These are phyloP conservation scores for Arbutus unedo DNA, from an alignment of 148 eudicot genomes.

Conservation along the genomic window DNA sequence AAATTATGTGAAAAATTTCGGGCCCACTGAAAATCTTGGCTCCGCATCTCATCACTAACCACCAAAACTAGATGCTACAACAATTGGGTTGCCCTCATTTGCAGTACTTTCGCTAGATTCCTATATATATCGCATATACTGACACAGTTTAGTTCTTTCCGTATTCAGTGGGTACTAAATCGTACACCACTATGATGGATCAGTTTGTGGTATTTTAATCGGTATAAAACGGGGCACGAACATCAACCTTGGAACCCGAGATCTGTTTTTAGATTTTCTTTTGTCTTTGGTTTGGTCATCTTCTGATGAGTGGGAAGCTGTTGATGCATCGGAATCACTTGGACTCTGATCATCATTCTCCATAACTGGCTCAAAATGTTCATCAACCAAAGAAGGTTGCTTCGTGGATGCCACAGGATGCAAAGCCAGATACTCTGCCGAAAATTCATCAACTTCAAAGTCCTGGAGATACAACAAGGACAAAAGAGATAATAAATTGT, in stretches of 20 bases:
- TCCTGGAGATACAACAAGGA: conserved; percentile 31
- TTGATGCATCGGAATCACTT: conserved; percentile 52
- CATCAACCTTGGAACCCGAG: conserved; percentile 47
- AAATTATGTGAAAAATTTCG: background rate
- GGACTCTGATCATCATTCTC: conserved; percentile 32
- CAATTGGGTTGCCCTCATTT: background rate
- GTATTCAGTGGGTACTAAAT: background rate
- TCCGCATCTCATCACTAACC: background rate
- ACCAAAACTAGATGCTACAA: background rate
- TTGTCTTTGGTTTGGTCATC: conserved; percentile 34
- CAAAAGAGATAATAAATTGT: background rate
- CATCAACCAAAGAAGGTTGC: conserved; percentile 51
- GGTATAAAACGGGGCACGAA: background rate
- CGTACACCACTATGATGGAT: background rate
- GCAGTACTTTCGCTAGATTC: background rate
- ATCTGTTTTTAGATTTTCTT: conserved; percentile 30
- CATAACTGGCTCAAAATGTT: conserved; percentile 71
- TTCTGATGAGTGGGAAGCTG: conserved; percentile 38
- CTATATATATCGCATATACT: background rate
- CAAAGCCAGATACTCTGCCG: conserved; percentile 53
- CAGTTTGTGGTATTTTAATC: background rate
- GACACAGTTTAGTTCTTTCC: too few species aligned
- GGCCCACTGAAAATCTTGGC: background rate
- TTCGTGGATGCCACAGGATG: conserved; percentile 52
- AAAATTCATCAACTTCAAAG: conserved; percentile 49